phyloP scores from a whole-genome alignment of 2,329 filamentous ascomycete genomes.

The Septoria linicola region DNA sequence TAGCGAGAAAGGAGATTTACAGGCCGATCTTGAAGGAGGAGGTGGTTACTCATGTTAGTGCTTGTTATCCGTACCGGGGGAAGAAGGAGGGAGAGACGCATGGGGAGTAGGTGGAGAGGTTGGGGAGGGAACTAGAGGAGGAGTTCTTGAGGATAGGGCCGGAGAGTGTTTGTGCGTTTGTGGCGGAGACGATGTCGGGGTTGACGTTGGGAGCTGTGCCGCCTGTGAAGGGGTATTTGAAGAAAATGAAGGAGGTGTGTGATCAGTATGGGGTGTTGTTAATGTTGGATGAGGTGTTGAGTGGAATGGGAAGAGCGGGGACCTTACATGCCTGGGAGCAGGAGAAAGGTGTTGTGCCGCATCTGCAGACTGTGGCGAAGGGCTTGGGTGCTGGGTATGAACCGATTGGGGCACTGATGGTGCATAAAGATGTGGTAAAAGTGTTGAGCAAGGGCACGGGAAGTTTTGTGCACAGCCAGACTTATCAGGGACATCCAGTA shows the following conservation, averaged over 20 bases:
- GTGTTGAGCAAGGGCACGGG: slow-evolving; percentile 42
- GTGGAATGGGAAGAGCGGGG: slow-evolving; percentile 33
- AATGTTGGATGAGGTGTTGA: slow-evolving; percentile 53
- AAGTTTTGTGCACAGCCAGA: slow-evolving; percentile 58
- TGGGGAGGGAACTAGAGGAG: slow-evolving; percentile 49
- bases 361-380: slow-evolving; percentile 65
- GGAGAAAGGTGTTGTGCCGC: slow-evolving; percentile 50
- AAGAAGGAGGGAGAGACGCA: slow-evolving; percentile 40
- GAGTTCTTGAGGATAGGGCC: slow-evolving; percentile 51
- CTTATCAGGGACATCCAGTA: slow-evolving; percentile 56
- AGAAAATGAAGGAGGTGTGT: slow-evolving; percentile 55
- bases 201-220: slow-evolving; percentile 51
- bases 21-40: slow-evolving; percentile 35
- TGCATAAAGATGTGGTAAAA: slow-evolving; percentile 47
- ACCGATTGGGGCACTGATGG: slow-evolving; percentile 58
- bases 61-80: slow-evolving; percentile 41
- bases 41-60: slow-evolving; percentile 33
- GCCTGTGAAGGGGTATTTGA: slow-evolving; percentile 54
- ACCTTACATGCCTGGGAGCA: slow-evolving; percentile 36
- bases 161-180: slow-evolving; percentile 49
- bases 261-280: slow-evolving; percentile 56
- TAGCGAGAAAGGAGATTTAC: slow-evolving; percentile 38
- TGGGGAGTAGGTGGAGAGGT: slow-evolving; percentile 42
- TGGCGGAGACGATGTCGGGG: slow-evolving; percentile 53
- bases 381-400: slow-evolving; percentile 62